phyloP scores from a whole-genome alignment of 2,329 filamentous ascomycete genomes.

The Tolypocladium endophyticum region DNA sequence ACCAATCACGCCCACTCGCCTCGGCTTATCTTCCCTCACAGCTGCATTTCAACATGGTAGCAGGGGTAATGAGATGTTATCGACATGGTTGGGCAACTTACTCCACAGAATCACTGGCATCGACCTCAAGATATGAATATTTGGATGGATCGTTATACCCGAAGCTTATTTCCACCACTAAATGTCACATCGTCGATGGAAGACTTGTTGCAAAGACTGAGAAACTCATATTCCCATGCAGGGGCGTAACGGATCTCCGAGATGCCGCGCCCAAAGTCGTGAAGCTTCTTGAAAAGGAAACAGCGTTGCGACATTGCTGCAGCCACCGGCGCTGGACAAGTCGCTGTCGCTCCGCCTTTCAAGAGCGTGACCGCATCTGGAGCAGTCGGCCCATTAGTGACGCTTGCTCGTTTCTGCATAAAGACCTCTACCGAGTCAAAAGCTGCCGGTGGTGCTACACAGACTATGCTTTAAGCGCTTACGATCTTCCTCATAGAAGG shows the following conservation, averaged over 20 bases:
- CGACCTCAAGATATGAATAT: not conserved
- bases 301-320: not conserved
- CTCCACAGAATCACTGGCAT: not conserved
- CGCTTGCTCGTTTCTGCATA: not conserved
- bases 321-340: not conserved
- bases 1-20: not conserved
- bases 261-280: not conserved
- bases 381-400: not conserved
- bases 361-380: not conserved
- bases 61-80: not conserved
- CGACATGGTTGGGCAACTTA: not conserved
- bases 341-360: not conserved
- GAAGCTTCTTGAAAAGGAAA: not conserved
- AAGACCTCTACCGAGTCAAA: not conserved
- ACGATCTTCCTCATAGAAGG: not conserved
- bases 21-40: not conserved
- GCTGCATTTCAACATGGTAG: not conserved
- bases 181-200: not conserved
- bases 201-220: not conserved
- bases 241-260: not conserved
- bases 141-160: not conserved
- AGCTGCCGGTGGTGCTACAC: not conserved
- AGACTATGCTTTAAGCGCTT: not conserved
- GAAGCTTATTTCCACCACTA: not conserved
- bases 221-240: not conserved